Evolutionary conservation across 2,329 filamentous ascomycete species (phyloP).

Genomic region (Pseudopithomyces maydicus): DNA sequence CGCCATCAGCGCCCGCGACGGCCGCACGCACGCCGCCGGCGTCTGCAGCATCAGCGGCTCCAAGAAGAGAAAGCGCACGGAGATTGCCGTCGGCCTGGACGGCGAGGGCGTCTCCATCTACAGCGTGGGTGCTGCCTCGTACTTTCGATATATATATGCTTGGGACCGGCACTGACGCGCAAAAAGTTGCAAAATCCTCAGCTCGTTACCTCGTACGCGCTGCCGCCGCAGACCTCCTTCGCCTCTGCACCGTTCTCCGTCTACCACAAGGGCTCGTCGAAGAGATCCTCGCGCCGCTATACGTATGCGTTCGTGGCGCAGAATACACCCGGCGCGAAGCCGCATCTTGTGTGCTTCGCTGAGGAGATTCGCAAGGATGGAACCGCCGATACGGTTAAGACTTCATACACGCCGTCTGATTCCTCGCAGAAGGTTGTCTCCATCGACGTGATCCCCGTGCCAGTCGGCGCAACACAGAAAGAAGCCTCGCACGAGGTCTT

Average conservation of each 20-base stretch:
- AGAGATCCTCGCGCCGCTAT: slow-evolving; percentile 54
- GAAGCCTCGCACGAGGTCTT: slow-evolving; percentile 55
- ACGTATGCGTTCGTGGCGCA: slow-evolving; percentile 61
- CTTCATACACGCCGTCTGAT: slow-evolving; percentile 32
- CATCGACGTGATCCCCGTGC: slow-evolving; percentile 39
- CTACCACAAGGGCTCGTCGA: slow-evolving; percentile 55
- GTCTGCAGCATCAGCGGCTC: slow-evolving; percentile 60
- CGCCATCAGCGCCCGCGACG: slow-evolving; percentile 47
- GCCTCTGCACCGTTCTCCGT: slow-evolving; percentile 63
- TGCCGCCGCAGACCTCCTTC: slow-evolving; percentile 64
- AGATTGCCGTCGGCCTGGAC: slow-evolving; percentile 64
- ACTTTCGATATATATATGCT: neutral
- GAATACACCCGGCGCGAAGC: slow-evolving; percentile 52
- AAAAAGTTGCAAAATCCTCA: slow-evolving; percentile 65
- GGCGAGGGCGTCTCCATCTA: slow-evolving; percentile 67
- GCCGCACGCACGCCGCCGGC: slow-evolving; percentile 48
- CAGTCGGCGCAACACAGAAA: slow-evolving; percentile 18
- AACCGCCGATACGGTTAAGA: slow-evolving; percentile 39
- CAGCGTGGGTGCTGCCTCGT: slow-evolving; percentile 52
- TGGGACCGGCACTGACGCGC: slow-evolving; percentile 14
- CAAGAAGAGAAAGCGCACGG: slow-evolving; percentile 66
- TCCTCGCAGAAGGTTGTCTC: slow-evolving; percentile 28
- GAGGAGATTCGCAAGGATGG: slow-evolving; percentile 52
- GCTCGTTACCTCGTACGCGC: slow-evolving; percentile 64
- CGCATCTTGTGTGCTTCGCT: slow-evolving; percentile 59